A percentile compares a stretch with the other conserved stretches of the same genome.
Conservation (phyloP, 257 asterid species). For the Fraxinus excelsior region DNA sequence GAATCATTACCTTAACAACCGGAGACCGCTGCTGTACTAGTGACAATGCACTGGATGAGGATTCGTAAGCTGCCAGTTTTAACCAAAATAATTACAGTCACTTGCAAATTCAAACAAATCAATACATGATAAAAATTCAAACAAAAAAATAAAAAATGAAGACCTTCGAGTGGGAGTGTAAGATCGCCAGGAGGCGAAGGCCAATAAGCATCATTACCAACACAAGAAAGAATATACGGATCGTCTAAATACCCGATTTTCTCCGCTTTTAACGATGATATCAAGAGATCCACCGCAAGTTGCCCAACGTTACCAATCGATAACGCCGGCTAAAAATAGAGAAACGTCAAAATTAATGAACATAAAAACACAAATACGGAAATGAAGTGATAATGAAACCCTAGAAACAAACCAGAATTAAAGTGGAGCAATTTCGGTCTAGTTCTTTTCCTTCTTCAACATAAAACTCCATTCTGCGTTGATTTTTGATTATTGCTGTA, state of each 20-base stretch:
- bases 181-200: constrained; percentile 76
- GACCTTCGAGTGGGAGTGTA: constrained; percentile 85
- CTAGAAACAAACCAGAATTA: constrained; percentile 63
- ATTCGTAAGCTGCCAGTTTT: constrained; percentile 65
- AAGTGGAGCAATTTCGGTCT: constrained; percentile 50
- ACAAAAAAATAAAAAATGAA: not conserved
- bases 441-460: constrained; percentile 62
- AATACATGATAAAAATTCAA: not conserved
- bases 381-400: constrained; percentile 15
- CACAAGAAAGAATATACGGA: constrained; percentile 81
- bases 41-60: constrained; percentile 55
- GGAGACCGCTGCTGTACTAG: constrained; percentile 95
- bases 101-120: not conserved
- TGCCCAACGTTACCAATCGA: constrained; percentile 96
- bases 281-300: constrained; percentile 80
- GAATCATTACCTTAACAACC: constrained; percentile 63
- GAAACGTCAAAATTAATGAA: not conserved
- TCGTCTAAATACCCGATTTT: constrained; percentile 76
- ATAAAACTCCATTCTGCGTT: constrained; percentile 52
- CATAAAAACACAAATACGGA: not conserved
- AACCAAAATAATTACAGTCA: constrained; percentile 21
- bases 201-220: constrained; percentile 88
- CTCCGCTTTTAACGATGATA: constrained; percentile 68
- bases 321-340: constrained; percentile 66
- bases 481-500: not conserved